Evolutionary conservation across 1,284 basidiomycete genomes (phyloP).

Genomic region (Melampsora americana): DNA sequence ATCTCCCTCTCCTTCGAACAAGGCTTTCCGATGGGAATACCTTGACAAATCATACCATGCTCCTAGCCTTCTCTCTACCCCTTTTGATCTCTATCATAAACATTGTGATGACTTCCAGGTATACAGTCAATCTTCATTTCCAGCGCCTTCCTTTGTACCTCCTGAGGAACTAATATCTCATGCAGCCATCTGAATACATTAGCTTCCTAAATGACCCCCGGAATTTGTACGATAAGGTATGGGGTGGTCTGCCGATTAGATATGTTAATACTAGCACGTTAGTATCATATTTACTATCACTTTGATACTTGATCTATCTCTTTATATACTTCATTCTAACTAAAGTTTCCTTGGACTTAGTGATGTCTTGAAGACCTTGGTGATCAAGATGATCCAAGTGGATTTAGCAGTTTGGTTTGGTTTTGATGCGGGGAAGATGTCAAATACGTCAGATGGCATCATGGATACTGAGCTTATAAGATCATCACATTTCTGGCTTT

Average conservation of each 20-base stretch:
- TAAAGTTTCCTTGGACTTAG: not conserved
- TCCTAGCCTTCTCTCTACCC: conserved; percentile 70
- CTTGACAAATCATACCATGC: conserved; percentile 76
- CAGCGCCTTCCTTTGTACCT: no score
- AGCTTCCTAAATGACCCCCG: conserved; percentile 93
- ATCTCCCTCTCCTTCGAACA: conserved; percentile 70
- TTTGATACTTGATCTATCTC: no score
- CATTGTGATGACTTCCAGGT: conserved; percentile 58
- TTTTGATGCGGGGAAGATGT: conserved; percentile 62
- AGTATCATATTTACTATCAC: conserved; percentile 57
- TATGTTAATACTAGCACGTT: conserved; percentile 86
- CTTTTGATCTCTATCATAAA: conserved; percentile 63
- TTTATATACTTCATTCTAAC: no score
- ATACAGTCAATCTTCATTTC: not conserved
- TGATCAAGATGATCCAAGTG: conserved; percentile 63
- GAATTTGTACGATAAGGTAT: conserved; percentile 73
- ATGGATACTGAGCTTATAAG: conserved; percentile 82
- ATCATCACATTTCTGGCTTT: not conserved
- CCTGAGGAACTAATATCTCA: not conserved
- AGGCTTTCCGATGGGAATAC: conserved; percentile 72
- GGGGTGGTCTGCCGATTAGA: conserved; percentile 74
- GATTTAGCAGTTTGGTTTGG: conserved; percentile 78
- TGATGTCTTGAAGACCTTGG: conserved; percentile 20
- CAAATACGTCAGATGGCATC: conserved; percentile 61
- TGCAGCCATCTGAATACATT: conserved; percentile 63